Evolutionary conservation across 106 monocot species (phyloP).

Genomic region (Dactylorhiza incarnata): DNA sequence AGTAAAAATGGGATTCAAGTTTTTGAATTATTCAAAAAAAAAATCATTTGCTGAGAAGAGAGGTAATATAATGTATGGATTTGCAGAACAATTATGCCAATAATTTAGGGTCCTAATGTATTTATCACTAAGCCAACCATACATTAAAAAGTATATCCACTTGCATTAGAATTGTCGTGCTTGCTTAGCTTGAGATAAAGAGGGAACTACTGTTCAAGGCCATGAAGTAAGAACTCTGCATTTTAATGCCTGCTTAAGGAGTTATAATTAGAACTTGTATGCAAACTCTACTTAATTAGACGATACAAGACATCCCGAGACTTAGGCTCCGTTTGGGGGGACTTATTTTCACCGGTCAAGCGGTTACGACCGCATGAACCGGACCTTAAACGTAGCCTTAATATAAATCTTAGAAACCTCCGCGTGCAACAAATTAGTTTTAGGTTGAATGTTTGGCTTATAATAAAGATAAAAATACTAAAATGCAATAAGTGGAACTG

Average conservation of each 20-base stretch:
- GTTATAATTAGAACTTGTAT: not conserved
- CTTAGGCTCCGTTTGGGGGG: no score
- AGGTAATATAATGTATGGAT: not conserved
- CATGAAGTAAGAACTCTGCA: not conserved
- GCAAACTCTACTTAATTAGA: not conserved
- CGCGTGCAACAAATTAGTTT: no score
- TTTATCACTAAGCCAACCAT: not conserved
- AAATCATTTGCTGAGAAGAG: not conserved
- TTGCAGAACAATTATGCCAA: not conserved
- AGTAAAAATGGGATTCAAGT: not conserved
- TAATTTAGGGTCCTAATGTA: not conserved
- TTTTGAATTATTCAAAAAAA: not conserved
- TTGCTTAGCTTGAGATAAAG: not conserved
- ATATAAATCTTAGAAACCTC: no score
- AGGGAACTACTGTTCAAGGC: not conserved
- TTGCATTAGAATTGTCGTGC: not conserved
- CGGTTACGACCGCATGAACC: no score
- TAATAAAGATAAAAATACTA: not conserved
- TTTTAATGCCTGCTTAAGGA: not conserved
- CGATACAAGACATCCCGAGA: not conserved
- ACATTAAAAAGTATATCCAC: not conserved
- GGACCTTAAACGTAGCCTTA: no score
- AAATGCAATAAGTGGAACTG: not conserved
- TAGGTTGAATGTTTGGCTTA: no score
- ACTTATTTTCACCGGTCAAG: no score